Evolutionary conservation across 2,329 filamentous ascomycete genomes (phyloP).

Genomic region (Raffaelea albimanens): DNA sequence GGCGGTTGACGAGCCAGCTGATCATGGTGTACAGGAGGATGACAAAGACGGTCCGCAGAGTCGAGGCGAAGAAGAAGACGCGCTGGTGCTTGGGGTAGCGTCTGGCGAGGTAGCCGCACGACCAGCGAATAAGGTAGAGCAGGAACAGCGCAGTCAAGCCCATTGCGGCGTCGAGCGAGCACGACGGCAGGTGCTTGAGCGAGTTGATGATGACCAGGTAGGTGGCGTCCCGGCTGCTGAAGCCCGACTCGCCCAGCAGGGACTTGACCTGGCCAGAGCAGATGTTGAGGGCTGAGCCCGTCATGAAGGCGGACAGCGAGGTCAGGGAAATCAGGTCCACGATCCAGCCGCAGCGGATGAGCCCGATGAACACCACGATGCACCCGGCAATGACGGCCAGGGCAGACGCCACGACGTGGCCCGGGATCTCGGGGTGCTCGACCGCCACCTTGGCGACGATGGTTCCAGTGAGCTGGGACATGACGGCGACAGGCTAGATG

Average conservation of each 20-base stretch:
- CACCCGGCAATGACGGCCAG: slow-evolving; percentile 69
- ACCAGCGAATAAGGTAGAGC: slow-evolving; percentile 65
- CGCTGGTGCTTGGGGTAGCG: slow-evolving; percentile 62
- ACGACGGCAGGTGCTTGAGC: slow-evolving; percentile 58
- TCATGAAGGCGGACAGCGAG: slow-evolving; percentile 93
- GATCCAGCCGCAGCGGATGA: slow-evolving; percentile 76
- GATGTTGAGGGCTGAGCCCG: slow-evolving; percentile 87
- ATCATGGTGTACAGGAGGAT: slow-evolving; percentile 89
- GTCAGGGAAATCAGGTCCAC: slow-evolving; percentile 88
- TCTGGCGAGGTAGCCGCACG: slow-evolving; percentile 57
- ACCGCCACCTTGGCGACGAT: slow-evolving; percentile 58
- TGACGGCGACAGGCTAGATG: slow-evolving; percentile 66
- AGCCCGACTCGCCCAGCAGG: slow-evolving; percentile 68
- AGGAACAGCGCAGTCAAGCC: slow-evolving; percentile 72
- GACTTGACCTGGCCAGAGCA: slow-evolving; percentile 71
- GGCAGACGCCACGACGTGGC: slow-evolving; percentile 65
- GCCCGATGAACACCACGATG: slow-evolving; percentile 69
- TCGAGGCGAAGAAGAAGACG: slow-evolving; percentile 81
- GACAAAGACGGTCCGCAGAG: slow-evolving; percentile 81
- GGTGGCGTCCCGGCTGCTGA: slow-evolving; percentile 54
- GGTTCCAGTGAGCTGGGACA: slow-evolving; percentile 83
- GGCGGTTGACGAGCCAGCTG: slow-evolving; percentile 73
- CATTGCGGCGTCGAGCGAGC: slow-evolving; percentile 73
- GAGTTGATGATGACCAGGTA: slow-evolving; percentile 79
- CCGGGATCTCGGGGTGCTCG: slow-evolving; percentile 45